Conservation (phyloP, 2,329 filamentous ascomycete species). For the Cercospora beticola region DNA sequence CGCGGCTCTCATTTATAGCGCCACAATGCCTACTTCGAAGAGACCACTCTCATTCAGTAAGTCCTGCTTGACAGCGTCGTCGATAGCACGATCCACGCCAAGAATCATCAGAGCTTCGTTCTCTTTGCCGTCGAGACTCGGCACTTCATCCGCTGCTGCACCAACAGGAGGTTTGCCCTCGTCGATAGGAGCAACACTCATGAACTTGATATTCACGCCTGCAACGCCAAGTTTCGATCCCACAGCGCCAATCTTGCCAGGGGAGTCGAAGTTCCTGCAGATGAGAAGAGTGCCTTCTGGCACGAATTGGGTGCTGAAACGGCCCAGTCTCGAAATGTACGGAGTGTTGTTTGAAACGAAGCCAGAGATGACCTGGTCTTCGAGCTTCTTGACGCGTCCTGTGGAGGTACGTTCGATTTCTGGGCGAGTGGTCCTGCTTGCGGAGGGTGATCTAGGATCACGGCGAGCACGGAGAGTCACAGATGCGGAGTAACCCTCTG, state of each 20-base stretch:
- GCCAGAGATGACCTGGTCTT: constrained; percentile 61
- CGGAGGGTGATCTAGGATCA: constrained; percentile 36
- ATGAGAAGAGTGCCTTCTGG: constrained; percentile 75
- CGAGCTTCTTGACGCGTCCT: constrained; percentile 31
- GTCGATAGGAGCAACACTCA: constrained; percentile 67
- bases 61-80: constrained; percentile 53
- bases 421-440: constrained; percentile 19
- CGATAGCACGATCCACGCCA: constrained; percentile 67
- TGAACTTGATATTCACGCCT: constrained; percentile 76
- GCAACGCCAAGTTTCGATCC: constrained; percentile 68
- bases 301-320: constrained; percentile 71
- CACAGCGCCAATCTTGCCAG: constrained; percentile 79
- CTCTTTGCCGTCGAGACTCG: constrained; percentile 31
- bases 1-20: constrained; percentile 11
- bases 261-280: constrained; percentile 76
- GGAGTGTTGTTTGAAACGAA: constrained; percentile 64
- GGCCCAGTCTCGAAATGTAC: constrained; percentile 70
- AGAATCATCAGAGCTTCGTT: constrained; percentile 81
- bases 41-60: constrained; percentile 54
- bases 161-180: constrained; percentile 34
- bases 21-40: constrained; percentile 54
- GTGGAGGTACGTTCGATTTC: constrained; percentile 15
- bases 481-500: constrained; percentile 65
- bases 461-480: constrained; percentile 64
- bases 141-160: constrained; percentile 17